Percentiles rank a stretch among this genome's conserved stretches.
Evolutionary conservation across 2,329 filamentous ascomycete species (phyloP).

Genomic region (Albophoma yamanashiensis): DNA sequence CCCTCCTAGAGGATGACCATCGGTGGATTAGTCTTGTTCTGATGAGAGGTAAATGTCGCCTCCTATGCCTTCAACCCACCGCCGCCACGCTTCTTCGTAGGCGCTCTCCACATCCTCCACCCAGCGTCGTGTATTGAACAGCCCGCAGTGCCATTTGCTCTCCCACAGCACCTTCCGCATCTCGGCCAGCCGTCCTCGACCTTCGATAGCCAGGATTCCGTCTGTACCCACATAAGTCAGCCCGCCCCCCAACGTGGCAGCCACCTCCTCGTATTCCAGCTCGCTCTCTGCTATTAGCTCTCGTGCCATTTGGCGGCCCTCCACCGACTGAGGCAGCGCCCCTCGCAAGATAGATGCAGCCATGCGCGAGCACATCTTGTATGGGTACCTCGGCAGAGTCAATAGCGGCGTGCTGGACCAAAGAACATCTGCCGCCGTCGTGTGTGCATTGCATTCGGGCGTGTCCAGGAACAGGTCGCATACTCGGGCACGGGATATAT

Average conservation of each 20-base stretch:
- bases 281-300: constrained; percentile 75
- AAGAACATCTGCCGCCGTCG: constrained; percentile 88
- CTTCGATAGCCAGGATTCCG: constrained; percentile 35
- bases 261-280: constrained; percentile 72
- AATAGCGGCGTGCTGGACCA: constrained; percentile 94
- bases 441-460: constrained; percentile 96
- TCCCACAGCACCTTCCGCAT: constrained; percentile 75
- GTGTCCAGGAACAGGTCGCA: constrained; percentile 96
- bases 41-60: constrained; percentile 77
- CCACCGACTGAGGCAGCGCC: constrained; percentile 62
- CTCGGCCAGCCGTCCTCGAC: constrained; percentile 61
- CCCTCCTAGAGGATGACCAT: not conserved
- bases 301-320: constrained; percentile 55
- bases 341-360: constrained; percentile 89
- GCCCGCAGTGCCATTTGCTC: constrained; percentile 70
- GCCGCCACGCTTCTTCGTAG: constrained; percentile 79
- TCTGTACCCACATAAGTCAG: constrained; percentile 45
- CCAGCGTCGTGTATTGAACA: constrained; percentile 91
- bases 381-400: constrained; percentile 81
- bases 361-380: constrained; percentile 99
- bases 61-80: constrained; percentile 78
- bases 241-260: constrained; percentile 54
- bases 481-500: constrained; percentile 84
- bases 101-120: constrained; percentile 80
- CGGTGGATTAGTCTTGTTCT: not conserved